A percentile compares a stretch with the other conserved stretches of the same genome.
Conservation (phyloP, 345 rosid species). For the Eutrema japonicum region DNA sequence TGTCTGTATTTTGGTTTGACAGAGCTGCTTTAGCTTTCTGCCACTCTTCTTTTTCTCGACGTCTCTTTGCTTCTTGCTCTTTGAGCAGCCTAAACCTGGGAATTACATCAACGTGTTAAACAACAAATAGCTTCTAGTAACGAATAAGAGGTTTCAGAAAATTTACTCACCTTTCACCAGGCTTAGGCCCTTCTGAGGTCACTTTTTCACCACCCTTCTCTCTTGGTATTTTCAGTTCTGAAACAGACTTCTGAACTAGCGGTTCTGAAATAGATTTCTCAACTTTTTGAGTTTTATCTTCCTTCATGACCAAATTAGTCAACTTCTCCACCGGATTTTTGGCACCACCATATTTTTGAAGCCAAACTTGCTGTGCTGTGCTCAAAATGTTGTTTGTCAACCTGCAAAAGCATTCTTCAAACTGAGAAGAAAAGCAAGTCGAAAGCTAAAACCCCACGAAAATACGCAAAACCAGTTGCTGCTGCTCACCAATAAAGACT, state of each 20-base stretch:
- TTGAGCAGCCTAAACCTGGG: conserved; percentile 76
- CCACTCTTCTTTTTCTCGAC: conserved; percentile 62
- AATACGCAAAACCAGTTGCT: conserved; percentile 22
- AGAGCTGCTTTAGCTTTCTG: conserved; percentile 56
- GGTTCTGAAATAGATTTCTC: conserved; percentile 50
- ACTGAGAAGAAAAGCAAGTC: conserved; percentile 18
- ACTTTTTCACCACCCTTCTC: conserved; percentile 48
- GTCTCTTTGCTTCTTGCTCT: conserved; percentile 83
- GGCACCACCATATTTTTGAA: conserved; percentile 88
- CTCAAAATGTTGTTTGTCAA: conserved; percentile 89
- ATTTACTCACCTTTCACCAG: conserved; percentile 69
- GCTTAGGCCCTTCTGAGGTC: conserved; percentile 61
- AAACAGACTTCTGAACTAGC: conserved; percentile 49
- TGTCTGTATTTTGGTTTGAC: conserved; percentile 42
- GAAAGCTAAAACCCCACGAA: background rate
- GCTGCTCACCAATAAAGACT: conserved; percentile 90
- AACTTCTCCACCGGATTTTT: conserved; percentile 54
- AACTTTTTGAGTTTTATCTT: conserved; percentile 43
- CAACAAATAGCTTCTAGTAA: conserved; percentile 13
- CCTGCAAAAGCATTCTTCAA: conserved; percentile 53
- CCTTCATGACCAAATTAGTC: conserved; percentile 52
- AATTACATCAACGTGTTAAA: conserved; percentile 28
- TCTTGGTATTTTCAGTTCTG: conserved; percentile 44
- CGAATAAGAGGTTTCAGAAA: background rate
- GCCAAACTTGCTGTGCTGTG: conserved; percentile 92